Base-by-base conservation (phyloP, 1,139 yeast genomes). In the Suhomyces guaymorum region DNA sequence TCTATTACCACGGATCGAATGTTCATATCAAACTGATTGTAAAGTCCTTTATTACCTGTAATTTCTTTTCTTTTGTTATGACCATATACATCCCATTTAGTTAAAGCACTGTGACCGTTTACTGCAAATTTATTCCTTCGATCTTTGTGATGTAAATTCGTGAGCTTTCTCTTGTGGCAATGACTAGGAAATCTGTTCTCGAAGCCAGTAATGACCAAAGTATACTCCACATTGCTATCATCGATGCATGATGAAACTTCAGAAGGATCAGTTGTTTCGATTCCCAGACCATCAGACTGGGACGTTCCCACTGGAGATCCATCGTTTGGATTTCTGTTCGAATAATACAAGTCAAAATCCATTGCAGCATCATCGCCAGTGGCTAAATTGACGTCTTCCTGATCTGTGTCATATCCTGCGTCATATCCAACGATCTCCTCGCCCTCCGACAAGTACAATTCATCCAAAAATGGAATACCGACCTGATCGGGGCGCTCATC, bases 71-170 rank as follows among this genome's bases (percentile, higher is more conserved):
- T 15, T 7, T 52, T 50, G 3, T 22, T 25, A 4, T 29, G 11
- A 28, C 44, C 44, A 37, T 53, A 62, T 17, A 48, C 43, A 33
- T 63, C 66, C 59, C 62, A 63, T 20, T 57, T 47, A 1, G 33
- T 26, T 33, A 46, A 58, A 3, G 60, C 57, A 24, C 51, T 58
- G 24, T 56, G 52, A 16, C 60, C 46, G 32, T 55, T 52, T 7
- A 40, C 17, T 1, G 69, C 68, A n/a, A 57, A 39, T 4, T 24
- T 21, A 2, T 10, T 25, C 24, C 32, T 31, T n/a, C n/a, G n/a
- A n/a, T n/a, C n/a, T n/a, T n/a, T n/a, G n/a, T n/a, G n/a, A n/a
- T n/a, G n/a, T n/a, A n/a, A n/a, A n/a, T n/a, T n/a, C n/a, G n/a
- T n/a, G n/a, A n/a, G n/a, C n/a, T n/a, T n/a, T 18, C 21, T 14